Evolutionary conservation across 2,329 filamentous ascomycete genomes (phyloP).

Genomic region (Microsporum ferrugineum): DNA sequence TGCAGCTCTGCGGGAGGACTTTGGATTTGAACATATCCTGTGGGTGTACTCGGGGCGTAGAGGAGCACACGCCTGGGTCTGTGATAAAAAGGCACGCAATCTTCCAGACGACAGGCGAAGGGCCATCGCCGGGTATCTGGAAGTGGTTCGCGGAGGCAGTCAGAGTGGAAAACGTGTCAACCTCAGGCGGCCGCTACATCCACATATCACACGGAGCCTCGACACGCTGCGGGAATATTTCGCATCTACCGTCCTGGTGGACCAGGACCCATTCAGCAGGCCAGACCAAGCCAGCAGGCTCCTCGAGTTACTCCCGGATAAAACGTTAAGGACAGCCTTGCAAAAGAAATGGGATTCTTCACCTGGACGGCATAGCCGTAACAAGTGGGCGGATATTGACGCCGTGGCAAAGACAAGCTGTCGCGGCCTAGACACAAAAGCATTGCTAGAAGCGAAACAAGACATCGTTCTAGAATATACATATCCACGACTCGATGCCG

Average conservation of each 20-base stretch:
- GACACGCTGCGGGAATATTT: constrained; percentile 78
- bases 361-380: constrained; percentile 60
- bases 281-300: constrained; percentile 63
- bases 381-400: constrained; percentile 94
- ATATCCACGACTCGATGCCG: constrained; percentile 90
- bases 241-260: constrained; percentile 64
- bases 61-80: constrained; percentile 97
- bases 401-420: constrained; percentile 63
- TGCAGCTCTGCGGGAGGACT: constrained; percentile 76
- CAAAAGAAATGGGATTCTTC: constrained; percentile 84
- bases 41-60: constrained; percentile 97
- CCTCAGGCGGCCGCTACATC: constrained; percentile 71
- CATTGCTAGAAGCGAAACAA: constrained; percentile 79
- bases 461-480: constrained; percentile 96
- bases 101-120: constrained; percentile 78
- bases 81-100: constrained; percentile 71
- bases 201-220: constrained; percentile 75
- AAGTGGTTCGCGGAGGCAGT: constrained; percentile 75
- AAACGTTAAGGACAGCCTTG: constrained; percentile 61
- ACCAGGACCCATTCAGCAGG: constrained; percentile 74
- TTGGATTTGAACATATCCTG: constrained; percentile 91
- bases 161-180: constrained; percentile 83
- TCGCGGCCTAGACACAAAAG: constrained; percentile 58
- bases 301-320: constrained; percentile 74
- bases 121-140: constrained; percentile 79